These are phyloP conservation scores for Penicillium sp. DNA, from an alignment of 2,329 filamentous ascomycete species.

Conservation along the genomic window DNA sequence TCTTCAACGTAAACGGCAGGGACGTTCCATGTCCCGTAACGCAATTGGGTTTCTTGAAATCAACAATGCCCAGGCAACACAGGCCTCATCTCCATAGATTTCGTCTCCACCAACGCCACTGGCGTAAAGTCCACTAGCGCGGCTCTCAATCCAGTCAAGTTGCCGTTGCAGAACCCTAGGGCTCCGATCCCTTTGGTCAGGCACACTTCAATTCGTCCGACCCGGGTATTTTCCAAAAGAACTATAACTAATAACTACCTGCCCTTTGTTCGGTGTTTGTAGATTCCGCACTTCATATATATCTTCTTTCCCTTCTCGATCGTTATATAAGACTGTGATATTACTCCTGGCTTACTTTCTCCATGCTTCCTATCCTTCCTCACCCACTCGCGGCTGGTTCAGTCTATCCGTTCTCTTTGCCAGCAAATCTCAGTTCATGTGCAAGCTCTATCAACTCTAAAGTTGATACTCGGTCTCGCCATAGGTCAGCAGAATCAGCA, in stretches of 20 bases:
- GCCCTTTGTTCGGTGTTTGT: background rate
- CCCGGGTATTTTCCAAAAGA: conserved; percentile 4
- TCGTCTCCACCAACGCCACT: conserved; percentile 15
- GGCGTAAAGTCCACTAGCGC: conserved; percentile 20
- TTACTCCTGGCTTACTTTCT: conserved; percentile 10
- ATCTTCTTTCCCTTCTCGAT: background rate
- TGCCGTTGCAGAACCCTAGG: conserved; percentile 13
- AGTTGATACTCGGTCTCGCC: conserved; percentile 34
- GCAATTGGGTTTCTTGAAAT: conserved; percentile 11
- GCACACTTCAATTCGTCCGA: conserved; percentile 15
- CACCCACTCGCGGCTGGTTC: conserved; percentile 32
- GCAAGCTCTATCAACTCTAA: conserved; percentile 31
- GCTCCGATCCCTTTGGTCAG: conserved; percentile 18
- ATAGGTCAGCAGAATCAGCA: conserved; percentile 34
- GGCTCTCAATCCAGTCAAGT: conserved; percentile 24
- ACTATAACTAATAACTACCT: background rate
- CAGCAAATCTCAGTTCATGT: conserved; percentile 29
- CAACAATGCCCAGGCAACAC: conserved; percentile 7
- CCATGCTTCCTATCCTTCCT: conserved; percentile 35
- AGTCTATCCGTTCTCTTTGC: conserved; percentile 31
- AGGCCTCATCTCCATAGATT: conserved; percentile 12
- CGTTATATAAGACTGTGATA: conserved; percentile 5
- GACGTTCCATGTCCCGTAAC: conserved; percentile 3
- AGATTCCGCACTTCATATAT: background rate
- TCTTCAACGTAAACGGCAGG: conserved; percentile 11